Evolutionary conservation across 805 yeast genomes (phyloP), one percentile per base, ranked within the genome.

Genomic region (Saccharomycopsis selenospora): DNA sequence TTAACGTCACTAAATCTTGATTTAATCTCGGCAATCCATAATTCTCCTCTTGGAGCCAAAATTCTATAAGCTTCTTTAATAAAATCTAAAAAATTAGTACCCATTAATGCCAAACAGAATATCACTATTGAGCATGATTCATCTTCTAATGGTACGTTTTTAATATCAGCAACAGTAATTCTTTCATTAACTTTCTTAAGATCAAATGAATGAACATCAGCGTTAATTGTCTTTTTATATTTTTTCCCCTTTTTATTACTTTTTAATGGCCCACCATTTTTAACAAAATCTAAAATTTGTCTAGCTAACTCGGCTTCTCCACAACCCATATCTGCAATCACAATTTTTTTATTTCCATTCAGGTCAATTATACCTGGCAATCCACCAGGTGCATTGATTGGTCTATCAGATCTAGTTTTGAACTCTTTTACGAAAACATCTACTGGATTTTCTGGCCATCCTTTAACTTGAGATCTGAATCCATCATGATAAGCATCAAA

Each of bases 371-470:
- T 61, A 17, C 93, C 95, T 1, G 96, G 96, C 48, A 90, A 72
- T 2, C 97, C 98, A 55, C 98, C 98, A 3, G 98, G 98, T 0
- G 97, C 95, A 64, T 84, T 87, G 3, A 89, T 79, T n/a, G 82
- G 80, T 59, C 75, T 82, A 10, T 70, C 63, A 1, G 80, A 70
- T 58, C 88, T 70, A 25, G 65, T 60, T 52, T 77, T 77, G 48
- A 93, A 73, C 58, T 84, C 86, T 7, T 77, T 70, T 1, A 87
- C 90, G 66, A 89, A 85, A 2, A 84, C 83, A 65, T 89, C 84
- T n/a, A 93, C 96, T 1, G 99, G 99, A 60, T 93, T 93, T 66
- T 91, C 96, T 2, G 99, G 99, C 99, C 99, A 93, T 18, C 88
- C 75, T 60, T 85, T 89, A 14, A 93, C 98, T 65, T 93, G 99